Evolutionary conservation across 2,329 filamentous ascomycete species (phyloP).

Genomic region (Sporothrix curviconia): DNA sequence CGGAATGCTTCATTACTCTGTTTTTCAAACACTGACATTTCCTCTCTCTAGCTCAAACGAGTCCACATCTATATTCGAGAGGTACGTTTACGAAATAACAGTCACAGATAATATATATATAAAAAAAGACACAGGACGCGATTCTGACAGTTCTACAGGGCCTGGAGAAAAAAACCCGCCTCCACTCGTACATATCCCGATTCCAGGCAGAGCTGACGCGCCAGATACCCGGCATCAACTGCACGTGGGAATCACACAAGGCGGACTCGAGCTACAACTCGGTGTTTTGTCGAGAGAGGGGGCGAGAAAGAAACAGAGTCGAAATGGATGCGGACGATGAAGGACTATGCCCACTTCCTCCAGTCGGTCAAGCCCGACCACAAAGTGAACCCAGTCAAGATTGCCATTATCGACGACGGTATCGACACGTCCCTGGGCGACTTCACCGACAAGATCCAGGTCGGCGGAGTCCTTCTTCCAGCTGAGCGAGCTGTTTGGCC

Average conservation of each 20-base stretch:
- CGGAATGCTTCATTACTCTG: background rate
- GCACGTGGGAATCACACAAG: background rate
- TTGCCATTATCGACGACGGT: slow-evolving; percentile 15
- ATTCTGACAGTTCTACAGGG: background rate
- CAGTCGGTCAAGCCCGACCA: background rate
- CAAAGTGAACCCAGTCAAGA: slow-evolving; percentile 6
- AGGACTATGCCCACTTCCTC: slow-evolving; percentile 8
- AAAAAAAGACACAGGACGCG: too few relatives aligned
- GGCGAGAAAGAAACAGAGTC: slow-evolving; percentile 6
- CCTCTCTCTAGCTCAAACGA: background rate
- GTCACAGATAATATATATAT: too few relatives aligned
- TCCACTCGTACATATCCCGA: background rate
- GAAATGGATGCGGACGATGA: slow-evolving; percentile 9
- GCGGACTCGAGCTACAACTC: slow-evolving; percentile 3
- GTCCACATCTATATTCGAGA: slow-evolving; percentile 5
- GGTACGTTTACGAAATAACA: too few relatives aligned
- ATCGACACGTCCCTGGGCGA: slow-evolving; percentile 9
- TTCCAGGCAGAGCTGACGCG: background rate
- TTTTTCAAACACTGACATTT: too few relatives aligned
- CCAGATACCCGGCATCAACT: background rate
- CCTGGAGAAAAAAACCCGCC: background rate
- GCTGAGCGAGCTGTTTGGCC: slow-evolving; percentile 9
- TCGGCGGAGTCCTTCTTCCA: slow-evolving; percentile 13
- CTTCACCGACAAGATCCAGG: slow-evolving; percentile 11
- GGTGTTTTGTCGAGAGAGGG: background rate